Evolutionary conservation across 345 rosid species (phyloP).

Genomic region (Hibiscus trionum): DNA sequence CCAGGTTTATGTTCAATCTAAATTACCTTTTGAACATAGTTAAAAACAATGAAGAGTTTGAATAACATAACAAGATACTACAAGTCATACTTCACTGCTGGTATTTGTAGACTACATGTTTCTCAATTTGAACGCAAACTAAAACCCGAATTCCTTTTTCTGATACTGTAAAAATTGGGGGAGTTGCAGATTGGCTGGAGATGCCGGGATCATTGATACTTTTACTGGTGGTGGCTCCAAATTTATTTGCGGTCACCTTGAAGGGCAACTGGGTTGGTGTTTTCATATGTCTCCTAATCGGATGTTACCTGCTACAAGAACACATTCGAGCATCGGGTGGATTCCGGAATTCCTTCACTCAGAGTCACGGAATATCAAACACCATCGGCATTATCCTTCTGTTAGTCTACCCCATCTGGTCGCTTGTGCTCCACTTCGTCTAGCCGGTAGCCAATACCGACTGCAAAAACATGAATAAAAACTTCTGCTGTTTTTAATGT

Average conservation of each 20-base stretch:
- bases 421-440: slow-evolving; percentile 44
- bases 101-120: neutral
- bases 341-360: slow-evolving; percentile 71
- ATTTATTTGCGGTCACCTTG: neutral
- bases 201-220: slow-evolving; percentile 8
- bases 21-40: neutral
- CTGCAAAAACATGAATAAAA: neutral
- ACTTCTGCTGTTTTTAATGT: neutral
- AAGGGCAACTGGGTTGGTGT: slow-evolving; percentile 32
- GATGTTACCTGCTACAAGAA: slow-evolving; percentile 83
- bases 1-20: slow-evolving; percentile 44
- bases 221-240: slow-evolving; percentile 7
- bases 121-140: no score
- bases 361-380: slow-evolving; percentile 66
- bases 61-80: neutral
- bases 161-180: slow-evolving; percentile 19
- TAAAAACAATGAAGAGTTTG: neutral
- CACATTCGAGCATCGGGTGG: slow-evolving; percentile 96
- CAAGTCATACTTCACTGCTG: neutral
- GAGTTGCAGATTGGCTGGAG: slow-evolving; percentile 6
- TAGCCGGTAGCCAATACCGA: slow-evolving; percentile 13
- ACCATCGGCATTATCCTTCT: slow-evolving; percentile 72
- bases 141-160: slow-evolving; percentile 37
- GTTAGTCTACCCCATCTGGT: slow-evolving; percentile 75
- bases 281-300: slow-evolving; percentile 58